phyloP scores from a whole-genome alignment of 164 flowering plant genomes.

The Sedum album region DNA sequence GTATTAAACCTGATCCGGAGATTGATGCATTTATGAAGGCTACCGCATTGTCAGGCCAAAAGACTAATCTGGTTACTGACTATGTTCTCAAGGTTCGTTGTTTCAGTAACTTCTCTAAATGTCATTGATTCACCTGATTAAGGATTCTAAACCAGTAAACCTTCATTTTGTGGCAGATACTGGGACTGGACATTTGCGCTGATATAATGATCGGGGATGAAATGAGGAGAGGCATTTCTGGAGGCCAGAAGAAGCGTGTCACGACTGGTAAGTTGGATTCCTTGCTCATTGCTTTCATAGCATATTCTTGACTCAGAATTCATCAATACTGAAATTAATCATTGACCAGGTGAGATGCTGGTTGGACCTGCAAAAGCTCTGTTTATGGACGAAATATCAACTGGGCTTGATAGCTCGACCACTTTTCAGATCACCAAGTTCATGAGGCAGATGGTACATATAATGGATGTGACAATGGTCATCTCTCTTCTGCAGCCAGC shows the following conservation, averaged over 20 bases:
- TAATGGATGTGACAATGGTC: constrained; percentile 15
- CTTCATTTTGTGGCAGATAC: constrained; percentile 5
- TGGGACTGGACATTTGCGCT: constrained; percentile 14
- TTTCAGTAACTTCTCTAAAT: neutral
- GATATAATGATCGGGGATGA: constrained; percentile 17
- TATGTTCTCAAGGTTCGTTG: constrained; percentile 25
- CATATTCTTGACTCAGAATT: neutral
- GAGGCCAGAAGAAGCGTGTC: constrained; percentile 13
- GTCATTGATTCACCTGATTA: neutral
- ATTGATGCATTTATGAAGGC: constrained; percentile 14
- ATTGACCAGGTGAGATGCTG: constrained; percentile 12
- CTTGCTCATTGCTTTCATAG: neutral
- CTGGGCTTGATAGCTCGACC: constrained; percentile 17
- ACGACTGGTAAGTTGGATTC: constrained; percentile 10
- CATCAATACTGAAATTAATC: neutral
- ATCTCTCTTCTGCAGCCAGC: constrained; percentile 36
- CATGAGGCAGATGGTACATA: constrained; percentile 13
- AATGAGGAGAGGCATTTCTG: constrained; percentile 16
- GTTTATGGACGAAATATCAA: constrained; percentile 18
- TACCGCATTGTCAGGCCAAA: constrained; percentile 9
- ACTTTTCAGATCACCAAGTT: constrained; percentile 15
- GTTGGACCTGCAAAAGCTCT: constrained; percentile 15
- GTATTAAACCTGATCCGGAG: constrained; percentile 14
- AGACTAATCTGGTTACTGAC: constrained; percentile 18
- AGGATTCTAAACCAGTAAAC: neutral